Percentiles rank a stretch among this genome's conserved stretches.
phyloP scores from a whole-genome alignment of 169 alveolate genomes.

The Plasmodium knowlesi region DNA sequence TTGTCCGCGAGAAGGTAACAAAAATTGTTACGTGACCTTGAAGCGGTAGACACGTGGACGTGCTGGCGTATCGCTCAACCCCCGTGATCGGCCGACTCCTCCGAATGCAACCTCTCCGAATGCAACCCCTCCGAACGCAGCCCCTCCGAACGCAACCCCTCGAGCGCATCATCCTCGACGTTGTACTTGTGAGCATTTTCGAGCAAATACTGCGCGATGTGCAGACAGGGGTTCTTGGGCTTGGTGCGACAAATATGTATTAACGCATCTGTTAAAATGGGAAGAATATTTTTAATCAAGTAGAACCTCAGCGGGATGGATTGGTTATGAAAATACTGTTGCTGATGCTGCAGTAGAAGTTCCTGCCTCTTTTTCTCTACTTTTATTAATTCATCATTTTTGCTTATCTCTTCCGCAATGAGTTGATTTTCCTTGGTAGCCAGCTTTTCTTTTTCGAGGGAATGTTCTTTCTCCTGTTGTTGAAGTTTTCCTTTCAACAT shows the following conservation, averaged over 20 bases:
- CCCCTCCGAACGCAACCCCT: background rate
- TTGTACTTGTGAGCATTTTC: conserved; percentile 63
- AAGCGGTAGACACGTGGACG: too few species aligned
- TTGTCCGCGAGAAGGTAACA: background rate
- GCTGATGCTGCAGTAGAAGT: conserved; percentile 42
- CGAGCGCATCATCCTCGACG: conserved; percentile 20
- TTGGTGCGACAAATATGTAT: conserved; percentile 58
- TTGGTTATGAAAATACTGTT: conserved; percentile 56
- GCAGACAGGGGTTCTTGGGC: conserved; percentile 66
- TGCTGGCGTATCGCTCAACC: too few species aligned
- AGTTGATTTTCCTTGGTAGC: conserved; percentile 1
- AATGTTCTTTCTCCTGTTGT: background rate
- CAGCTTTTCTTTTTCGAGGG: conserved; percentile 18
- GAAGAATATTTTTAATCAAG: conserved; percentile 47
- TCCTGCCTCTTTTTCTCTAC: conserved; percentile 70
- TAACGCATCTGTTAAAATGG: conserved; percentile 64
- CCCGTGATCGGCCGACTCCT: too few species aligned
- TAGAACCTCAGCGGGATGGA: conserved; percentile 51
- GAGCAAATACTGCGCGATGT: conserved; percentile 55
- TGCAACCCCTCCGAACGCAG: background rate
- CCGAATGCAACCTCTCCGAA: background rate
- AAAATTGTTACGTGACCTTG: too few species aligned
- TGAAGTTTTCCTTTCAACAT: conserved; percentile 17
- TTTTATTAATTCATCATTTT: conserved; percentile 52
- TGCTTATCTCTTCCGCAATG: conserved; percentile 9